Evolutionary conservation across 108 stramenopile genomes (phyloP).

Genomic region (Nannochloropsis gaditana): DNA sequence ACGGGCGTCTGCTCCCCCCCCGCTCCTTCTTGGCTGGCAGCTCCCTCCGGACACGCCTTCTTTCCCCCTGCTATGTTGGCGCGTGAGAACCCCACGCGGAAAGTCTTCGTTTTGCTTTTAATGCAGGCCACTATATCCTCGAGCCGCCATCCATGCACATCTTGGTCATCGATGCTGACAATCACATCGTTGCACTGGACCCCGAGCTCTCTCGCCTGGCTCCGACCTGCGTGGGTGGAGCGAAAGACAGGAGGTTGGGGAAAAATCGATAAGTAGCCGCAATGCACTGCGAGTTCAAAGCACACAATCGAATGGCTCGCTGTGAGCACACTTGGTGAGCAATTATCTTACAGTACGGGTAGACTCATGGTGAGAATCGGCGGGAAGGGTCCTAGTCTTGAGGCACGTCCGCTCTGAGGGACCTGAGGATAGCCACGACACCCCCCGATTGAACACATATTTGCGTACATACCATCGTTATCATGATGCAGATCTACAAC

Average conservation of each 20-base stretch:
- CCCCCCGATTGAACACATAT: too few relatives aligned
- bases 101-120: not conserved
- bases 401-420: too few relatives aligned
- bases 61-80: not conserved
- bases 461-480: not conserved
- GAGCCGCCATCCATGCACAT: not conserved
- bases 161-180: not conserved
- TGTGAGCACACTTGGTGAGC: too few relatives aligned
- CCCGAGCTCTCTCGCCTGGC: slow-evolving; percentile 4
- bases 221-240: too few relatives aligned
- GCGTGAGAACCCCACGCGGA: not conserved
- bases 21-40: not conserved
- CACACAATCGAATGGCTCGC: too few relatives aligned
- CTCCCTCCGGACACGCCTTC: not conserved
- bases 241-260: too few relatives aligned
- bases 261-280: too few relatives aligned
- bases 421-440: too few relatives aligned
- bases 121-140: not conserved
- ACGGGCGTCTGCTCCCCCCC: not conserved
- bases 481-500: not conserved
- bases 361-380: too few relatives aligned
- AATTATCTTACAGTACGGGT: too few relatives aligned
- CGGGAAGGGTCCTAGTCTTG: too few relatives aligned
- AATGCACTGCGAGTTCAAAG: too few relatives aligned
- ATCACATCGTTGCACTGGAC: not conserved